Evolutionary conservation across 2,329 filamentous ascomycete species (phyloP), one percentile per base, ranked within the genome.

Genomic region (Calonectria multiphialidica): DNA sequence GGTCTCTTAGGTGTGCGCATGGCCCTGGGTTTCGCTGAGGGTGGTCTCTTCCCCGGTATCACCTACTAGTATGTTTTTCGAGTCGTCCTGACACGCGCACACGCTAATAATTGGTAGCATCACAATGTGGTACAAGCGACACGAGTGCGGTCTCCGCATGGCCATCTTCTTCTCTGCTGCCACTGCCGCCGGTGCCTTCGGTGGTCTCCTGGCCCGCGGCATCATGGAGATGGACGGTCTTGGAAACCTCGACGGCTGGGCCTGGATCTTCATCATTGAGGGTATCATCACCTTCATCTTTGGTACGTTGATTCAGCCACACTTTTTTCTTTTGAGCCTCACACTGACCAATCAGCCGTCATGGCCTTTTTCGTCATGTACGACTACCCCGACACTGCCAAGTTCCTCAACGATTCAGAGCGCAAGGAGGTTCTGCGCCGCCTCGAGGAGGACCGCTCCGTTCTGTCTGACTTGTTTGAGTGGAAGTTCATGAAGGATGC

Each of bases 221-320:
- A 88, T 93, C 63, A 87, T 89, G 37, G 88, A 91, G 79, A 90
- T 93, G 87, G 77, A 86, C 1, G 88, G 88, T 2, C 76, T 84
- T 8, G 82, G 90, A 3, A 81, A 83, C 30, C 88, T 90, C 15
- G 81, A 83, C 62, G 93, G 93, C 1, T 96, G 94, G 94, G 87
- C 90, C 2, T 95, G 93, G 94, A 95, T 96, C 64, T 96, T 96
- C 81, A 93, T 95, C 71, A 84, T 95, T 4, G 92, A 94, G 80
- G 89, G 89, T 35, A 71, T 89, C 23, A 77, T 86, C 25, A 89
- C 88, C 7, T 80, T 90, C 5, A 2, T 86, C 37, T 83, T 89
- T 49, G 81, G 81, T 79, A 76, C 37, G 76, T 75, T 12, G 1
- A n/a, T 5, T 59, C 40, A 37, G 23, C 21, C 33, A 35, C 21